These are phyloP conservation scores for Penicillium olsonii DNA, from an alignment of 2,329 filamentous ascomycete species.

Conservation along the genomic window DNA sequence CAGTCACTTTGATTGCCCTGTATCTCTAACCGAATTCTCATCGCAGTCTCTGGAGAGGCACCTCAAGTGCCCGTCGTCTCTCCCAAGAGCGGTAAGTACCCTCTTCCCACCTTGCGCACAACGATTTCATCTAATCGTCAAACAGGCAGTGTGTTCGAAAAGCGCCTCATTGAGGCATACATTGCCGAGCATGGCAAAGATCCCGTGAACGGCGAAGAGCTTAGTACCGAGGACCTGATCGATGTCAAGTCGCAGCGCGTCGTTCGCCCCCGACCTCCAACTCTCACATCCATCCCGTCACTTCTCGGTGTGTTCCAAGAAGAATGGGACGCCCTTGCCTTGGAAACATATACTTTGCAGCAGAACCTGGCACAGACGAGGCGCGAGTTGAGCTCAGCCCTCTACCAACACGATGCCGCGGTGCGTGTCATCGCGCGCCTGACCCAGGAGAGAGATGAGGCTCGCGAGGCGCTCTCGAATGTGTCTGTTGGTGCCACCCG, in stretches of 20 bases:
- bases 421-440: conserved; percentile 89
- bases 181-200: conserved; percentile 92
- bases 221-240: conserved; percentile 81
- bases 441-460: conserved; percentile 89
- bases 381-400: conserved; percentile 87
- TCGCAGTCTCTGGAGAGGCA: conserved; percentile 88
- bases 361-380: conserved; percentile 87
- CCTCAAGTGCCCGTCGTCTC: conserved; percentile 94
- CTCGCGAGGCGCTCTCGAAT: conserved; percentile 82
- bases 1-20: neutral
- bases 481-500: conserved; percentile 68
- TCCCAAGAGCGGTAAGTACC: conserved; percentile 78
- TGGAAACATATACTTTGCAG: conserved; percentile 88
- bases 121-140: conserved; percentile 29
- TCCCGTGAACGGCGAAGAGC: conserved; percentile 82
- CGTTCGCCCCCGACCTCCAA: conserved; percentile 86
- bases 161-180: conserved; percentile 90
- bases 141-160: conserved; percentile 86
- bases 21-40: conserved; percentile 20
- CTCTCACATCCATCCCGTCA: conserved; percentile 92
- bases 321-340: conserved; percentile 92
- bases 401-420: conserved; percentile 98
- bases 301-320: conserved; percentile 94
- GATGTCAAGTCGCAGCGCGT: conserved; percentile 80
- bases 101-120: conserved; percentile 13